These are phyloP conservation scores for Solanum peruvianum DNA, from an alignment of 257 asterid species.

Conservation along the genomic window DNA sequence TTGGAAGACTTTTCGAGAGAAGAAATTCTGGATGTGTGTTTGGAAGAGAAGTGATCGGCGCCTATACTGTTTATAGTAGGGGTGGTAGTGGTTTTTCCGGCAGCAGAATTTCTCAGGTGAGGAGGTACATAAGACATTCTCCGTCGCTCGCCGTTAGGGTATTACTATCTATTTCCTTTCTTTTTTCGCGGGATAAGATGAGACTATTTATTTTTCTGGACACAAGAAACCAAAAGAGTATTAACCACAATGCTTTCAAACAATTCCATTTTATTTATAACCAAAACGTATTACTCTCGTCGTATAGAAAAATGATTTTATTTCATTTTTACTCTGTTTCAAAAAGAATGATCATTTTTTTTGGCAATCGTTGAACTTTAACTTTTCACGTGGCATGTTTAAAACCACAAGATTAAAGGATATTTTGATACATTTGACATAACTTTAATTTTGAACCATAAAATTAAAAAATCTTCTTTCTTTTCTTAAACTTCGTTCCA, in stretches of 20 bases:
- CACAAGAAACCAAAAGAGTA: not conserved
- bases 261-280: not conserved
- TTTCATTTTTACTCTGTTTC: no score
- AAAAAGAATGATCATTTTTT: no score
- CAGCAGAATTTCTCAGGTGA: slow-evolving; percentile 58
- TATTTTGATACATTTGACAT: no score
- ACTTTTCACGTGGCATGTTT: no score
- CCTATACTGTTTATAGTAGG: slow-evolving; percentile 14
- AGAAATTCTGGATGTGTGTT: slow-evolving; percentile 19
- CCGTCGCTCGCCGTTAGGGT: not conserved
- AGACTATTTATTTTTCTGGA: not conserved
- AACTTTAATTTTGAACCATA: no score
- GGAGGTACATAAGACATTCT: slow-evolving; percentile 94
- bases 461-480: no score
- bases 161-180: not conserved
- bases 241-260: not conserved
- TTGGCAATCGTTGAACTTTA: no score
- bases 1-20: slow-evolving; percentile 1
- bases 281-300: no score
- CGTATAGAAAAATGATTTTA: no score
- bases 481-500: no score
- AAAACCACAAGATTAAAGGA: no score
- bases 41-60: slow-evolving; percentile 28
- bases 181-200: slow-evolving; percentile 20
- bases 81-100: slow-evolving; percentile 19